Percentiles rank a stretch among this genome's conserved stretches.
Evolutionary conservation across 2,329 filamentous ascomycete species (phyloP).

Genomic region (Nakataea oryzae): DNA sequence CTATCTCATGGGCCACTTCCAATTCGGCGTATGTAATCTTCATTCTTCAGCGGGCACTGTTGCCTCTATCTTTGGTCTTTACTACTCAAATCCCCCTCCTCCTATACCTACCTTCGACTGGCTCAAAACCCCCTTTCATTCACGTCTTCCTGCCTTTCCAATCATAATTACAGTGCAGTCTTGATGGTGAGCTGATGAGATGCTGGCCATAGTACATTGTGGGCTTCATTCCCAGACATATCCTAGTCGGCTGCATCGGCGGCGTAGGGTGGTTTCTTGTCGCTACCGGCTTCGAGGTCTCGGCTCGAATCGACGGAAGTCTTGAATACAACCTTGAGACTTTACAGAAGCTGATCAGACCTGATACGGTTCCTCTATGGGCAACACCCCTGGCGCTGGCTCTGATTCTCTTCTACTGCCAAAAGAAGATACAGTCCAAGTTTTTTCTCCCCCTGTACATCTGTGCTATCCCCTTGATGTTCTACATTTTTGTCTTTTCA

Average conservation of each 20-base stretch:
- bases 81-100: too few species aligned
- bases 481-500: conserved; percentile 66
- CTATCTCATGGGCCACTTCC: conserved; percentile 79
- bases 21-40: conserved; percentile 50
- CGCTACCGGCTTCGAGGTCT: conserved; percentile 86
- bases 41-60: too few species aligned
- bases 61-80: background rate
- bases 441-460: conserved; percentile 85
- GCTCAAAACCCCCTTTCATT: background rate
- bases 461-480: conserved; percentile 62
- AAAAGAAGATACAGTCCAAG: conserved; percentile 68
- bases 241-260: conserved; percentile 92
- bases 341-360: conserved; percentile 59
- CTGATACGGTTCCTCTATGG: conserved; percentile 76
- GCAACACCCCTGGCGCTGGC: conserved; percentile 67
- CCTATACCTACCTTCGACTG: too few species aligned
- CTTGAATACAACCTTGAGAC: conserved; percentile 74
- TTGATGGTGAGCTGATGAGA: background rate
- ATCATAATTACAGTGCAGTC: background rate
- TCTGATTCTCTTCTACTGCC: conserved; percentile 63
- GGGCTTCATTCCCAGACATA: conserved; percentile 93
- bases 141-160: background rate
- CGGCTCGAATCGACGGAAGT: conserved; percentile 75
- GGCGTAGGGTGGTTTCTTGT: conserved; percentile 94
- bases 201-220: conserved; percentile 56